Percentiles rank a stretch among this genome's conserved stretches.
Conservation (phyloP, 208 protist genomes). For the Acanthamoeba castellanii region DNA sequence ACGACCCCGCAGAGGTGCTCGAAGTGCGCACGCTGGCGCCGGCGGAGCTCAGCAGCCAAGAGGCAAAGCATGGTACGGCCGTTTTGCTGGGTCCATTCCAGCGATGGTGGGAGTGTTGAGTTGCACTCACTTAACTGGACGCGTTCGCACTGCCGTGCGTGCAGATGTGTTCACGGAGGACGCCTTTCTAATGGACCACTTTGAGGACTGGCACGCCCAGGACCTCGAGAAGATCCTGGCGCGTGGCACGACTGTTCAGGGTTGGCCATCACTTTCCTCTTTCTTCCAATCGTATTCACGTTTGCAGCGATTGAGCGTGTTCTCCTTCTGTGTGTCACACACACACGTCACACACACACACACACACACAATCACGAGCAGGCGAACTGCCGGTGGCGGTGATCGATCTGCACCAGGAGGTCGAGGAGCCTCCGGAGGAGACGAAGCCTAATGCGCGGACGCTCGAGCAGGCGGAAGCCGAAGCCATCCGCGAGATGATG, state of each 20-base stretch:
- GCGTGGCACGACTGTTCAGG: background rate
- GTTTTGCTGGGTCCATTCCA: background rate
- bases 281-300: background rate
- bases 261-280: background rate
- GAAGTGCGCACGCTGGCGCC: slow-evolving; percentile 18
- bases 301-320: background rate
- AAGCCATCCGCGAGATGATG: background rate
- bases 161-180: slow-evolving; percentile 1
- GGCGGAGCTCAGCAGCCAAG: background rate
- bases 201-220: slow-evolving; percentile 64
- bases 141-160: background rate
- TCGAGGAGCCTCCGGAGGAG: background rate
- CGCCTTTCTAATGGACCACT: slow-evolving; percentile 46
- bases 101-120: background rate
- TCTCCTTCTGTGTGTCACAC: background rate
- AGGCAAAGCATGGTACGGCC: background rate
- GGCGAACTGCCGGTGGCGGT: background rate
- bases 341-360: too few relatives aligned
- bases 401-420: background rate
- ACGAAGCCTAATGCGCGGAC: too few relatives aligned
- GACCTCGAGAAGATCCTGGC: slow-evolving; percentile 38
- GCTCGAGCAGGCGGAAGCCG: background rate
- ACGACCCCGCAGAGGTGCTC: background rate
- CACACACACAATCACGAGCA: too few relatives aligned
- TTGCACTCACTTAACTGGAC: background rate